phyloP scores from a whole-genome alignment of 306 rosid genomes.

The Medicago arabica region DNA sequence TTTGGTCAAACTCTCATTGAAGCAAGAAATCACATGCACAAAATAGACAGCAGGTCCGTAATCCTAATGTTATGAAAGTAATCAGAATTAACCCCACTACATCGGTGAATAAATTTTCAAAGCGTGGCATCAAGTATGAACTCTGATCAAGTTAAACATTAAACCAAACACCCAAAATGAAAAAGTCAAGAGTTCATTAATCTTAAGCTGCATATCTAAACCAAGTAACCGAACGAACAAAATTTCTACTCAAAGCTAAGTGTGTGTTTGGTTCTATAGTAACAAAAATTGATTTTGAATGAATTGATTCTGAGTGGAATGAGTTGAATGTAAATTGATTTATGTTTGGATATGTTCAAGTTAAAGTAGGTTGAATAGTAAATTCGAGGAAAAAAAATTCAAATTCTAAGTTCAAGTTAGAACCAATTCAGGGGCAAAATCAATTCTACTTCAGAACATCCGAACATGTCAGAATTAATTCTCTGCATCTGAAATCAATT shows the following conservation, averaged over 20 bases:
- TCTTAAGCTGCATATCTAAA: slow-evolving; percentile 9
- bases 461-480: not conserved
- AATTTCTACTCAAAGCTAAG: not conserved
- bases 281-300: not conserved
- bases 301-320: not conserved
- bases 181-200: not conserved
- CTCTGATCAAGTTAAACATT: too few relatives aligned
- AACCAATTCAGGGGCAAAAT: not conserved
- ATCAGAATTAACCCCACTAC: too few relatives aligned
- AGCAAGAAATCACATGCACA: too few relatives aligned
- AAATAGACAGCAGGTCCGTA: not conserved
- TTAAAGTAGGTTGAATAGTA: not conserved
- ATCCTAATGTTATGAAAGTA: not conserved
- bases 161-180: not conserved
- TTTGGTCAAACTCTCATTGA: not conserved
- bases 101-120: too few relatives aligned
- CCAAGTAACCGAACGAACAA: slow-evolving; percentile 19
- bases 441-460: not conserved
- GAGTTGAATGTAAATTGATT: not conserved
- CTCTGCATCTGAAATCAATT: not conserved
- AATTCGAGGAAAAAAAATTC: not conserved
- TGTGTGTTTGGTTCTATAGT: not conserved
- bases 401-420: not conserved
- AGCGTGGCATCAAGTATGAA: too few relatives aligned
- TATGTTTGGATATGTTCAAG: not conserved